phyloP scores from a whole-genome alignment of 768 basidiomycete genomes.

The Boletus barrowsii region DNA sequence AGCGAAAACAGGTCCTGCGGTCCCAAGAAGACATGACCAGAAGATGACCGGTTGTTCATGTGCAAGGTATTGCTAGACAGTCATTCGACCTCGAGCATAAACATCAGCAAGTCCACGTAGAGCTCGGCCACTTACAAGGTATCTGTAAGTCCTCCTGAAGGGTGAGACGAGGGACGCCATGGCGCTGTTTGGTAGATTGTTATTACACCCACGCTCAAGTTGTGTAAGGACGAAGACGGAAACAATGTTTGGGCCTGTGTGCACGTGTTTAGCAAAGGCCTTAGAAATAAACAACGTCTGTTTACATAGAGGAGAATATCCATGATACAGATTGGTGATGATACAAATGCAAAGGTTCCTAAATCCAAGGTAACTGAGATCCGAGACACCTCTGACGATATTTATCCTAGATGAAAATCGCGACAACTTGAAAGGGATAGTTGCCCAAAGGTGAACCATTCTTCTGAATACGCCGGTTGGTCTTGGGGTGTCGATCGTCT shows the following conservation, averaged over 20 bases:
- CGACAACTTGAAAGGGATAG: neutral
- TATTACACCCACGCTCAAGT: neutral
- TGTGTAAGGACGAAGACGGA: conserved; percentile 14
- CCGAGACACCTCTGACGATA: neutral
- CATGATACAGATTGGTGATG: neutral
- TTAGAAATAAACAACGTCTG: conserved; percentile 22
- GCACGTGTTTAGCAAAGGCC: conserved; percentile 20
- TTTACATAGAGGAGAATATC: neutral
- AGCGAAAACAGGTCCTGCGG: conserved; percentile 72
- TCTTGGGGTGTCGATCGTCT: neutral
- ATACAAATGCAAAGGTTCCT: neutral
- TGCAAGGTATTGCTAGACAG: conserved; percentile 75
- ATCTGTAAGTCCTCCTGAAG: conserved; percentile 28
- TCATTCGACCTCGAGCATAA: neutral
- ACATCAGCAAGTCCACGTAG: neutral
- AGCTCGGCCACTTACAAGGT: conserved; percentile 20
- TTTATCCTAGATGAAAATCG: neutral
- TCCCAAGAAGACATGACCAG: conserved; percentile 76
- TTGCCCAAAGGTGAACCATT: neutral
- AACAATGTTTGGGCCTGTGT: conserved; percentile 22
- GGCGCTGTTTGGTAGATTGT: neutral
- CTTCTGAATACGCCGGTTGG: neutral
- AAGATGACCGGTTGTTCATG: conserved; percentile 91
- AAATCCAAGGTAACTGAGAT: neutral
- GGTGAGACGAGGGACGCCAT: conserved; percentile 32